Conservation (phyloP, 2,329 filamentous ascomycete genomes). For the Xylariaceae sp. region DNA sequence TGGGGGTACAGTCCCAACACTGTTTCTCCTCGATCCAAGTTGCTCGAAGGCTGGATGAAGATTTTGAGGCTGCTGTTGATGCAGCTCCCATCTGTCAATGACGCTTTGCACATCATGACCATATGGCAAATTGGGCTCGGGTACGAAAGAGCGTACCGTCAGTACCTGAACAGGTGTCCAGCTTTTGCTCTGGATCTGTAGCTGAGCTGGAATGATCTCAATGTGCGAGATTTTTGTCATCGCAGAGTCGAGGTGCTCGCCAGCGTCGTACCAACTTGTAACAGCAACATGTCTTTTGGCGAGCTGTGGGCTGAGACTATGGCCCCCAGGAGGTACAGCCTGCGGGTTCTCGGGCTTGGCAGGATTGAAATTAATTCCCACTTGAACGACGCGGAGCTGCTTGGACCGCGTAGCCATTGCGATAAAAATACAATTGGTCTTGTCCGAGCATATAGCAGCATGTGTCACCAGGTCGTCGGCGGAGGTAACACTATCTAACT, state of each 20-base stretch:
- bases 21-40: constrained; percentile 60
- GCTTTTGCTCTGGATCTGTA: constrained; percentile 55
- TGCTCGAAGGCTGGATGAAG: constrained; percentile 77
- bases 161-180: constrained; percentile 60
- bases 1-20: constrained; percentile 26
- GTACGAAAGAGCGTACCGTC: constrained; percentile 64
- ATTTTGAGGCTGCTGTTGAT: constrained; percentile 59
- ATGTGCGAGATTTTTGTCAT: constrained; percentile 68
- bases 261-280: constrained; percentile 53
- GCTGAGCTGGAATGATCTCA: constrained; percentile 64
- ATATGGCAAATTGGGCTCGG: constrained; percentile 49
- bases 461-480: constrained; percentile 77
- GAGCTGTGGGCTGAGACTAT: constrained; percentile 48
- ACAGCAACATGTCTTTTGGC: constrained; percentile 53
- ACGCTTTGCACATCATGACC: constrained; percentile 66
- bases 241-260: constrained; percentile 41
- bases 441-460: constrained; percentile 70
- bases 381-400: constrained; percentile 69
- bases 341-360: constrained; percentile 53
- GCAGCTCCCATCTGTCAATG: constrained; percentile 77
- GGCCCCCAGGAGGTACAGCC: constrained; percentile 37
- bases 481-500: constrained; percentile 68
- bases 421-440: constrained; percentile 56
- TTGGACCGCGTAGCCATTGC: constrained; percentile 65
- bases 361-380: constrained; percentile 70